A percentile compares a stretch with the other conserved stretches of the same genome.
phyloP scores from a whole-genome alignment of 768 basidiomycete species.

The Boletus vinaceobasis region DNA sequence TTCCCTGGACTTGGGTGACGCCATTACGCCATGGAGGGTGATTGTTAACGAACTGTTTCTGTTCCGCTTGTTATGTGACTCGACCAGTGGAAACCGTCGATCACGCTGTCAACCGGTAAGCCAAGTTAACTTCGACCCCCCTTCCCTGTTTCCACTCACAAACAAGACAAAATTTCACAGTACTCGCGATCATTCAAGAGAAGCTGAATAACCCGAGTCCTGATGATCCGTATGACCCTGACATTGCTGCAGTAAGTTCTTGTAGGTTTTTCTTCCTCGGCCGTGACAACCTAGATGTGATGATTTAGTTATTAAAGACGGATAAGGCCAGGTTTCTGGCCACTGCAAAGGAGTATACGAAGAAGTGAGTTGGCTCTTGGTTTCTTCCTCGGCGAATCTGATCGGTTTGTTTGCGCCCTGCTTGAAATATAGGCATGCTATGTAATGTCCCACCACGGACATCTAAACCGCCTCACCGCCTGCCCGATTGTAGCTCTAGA shows the following conservation, averaged over 20 bases:
- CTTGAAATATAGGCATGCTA: constrained; percentile 18
- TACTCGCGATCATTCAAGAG: constrained; percentile 73
- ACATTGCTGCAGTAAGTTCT: constrained; percentile 73
- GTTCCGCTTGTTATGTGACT: background rate
- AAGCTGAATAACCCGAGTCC: constrained; percentile 86
- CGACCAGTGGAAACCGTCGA: constrained; percentile 78
- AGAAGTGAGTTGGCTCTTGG: constrained; percentile 52
- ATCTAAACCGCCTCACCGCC: background rate
- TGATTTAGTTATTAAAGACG: constrained; percentile 63
- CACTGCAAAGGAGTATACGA: constrained; percentile 81
- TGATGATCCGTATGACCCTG: constrained; percentile 86
- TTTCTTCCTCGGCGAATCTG: background rate
- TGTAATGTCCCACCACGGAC: constrained; percentile 3
- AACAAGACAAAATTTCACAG: constrained; percentile 38
- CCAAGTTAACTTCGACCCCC: constrained; percentile 9
- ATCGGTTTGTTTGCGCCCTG: background rate
- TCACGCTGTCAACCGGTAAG: constrained; percentile 66
- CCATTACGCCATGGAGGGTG: background rate
- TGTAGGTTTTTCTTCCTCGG: background rate
- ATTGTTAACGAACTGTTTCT: constrained; percentile 4
- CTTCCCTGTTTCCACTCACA: constrained; percentile 1
- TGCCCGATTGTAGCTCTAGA: constrained; percentile 12
- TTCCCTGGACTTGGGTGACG: background rate
- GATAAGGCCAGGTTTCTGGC: constrained; percentile 70
- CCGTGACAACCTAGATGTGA: background rate